Evolutionary conservation across 176 grass and related monocot species (phyloP), one percentile per base, ranked within the genome.

Genomic region (Bonia amplexicaulis): DNA sequence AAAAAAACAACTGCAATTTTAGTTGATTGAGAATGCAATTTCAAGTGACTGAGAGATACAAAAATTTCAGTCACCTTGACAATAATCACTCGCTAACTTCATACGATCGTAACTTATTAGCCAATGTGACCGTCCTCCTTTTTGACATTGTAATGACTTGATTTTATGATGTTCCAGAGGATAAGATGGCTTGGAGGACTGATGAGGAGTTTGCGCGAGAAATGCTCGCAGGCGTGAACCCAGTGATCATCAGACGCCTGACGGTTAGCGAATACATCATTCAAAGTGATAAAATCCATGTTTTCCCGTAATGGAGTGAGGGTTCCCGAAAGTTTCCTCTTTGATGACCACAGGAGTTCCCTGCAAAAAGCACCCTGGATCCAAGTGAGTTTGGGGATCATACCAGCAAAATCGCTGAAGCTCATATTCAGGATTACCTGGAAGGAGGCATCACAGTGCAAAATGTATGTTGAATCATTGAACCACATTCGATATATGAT

Each of bases 181-280:
- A 87, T 41, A 87, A 90, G 12, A 84, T 84, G 89, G 93, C 88
- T 22, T 98, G 96, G 96, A 98, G 91, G 76, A 87, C 88, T 31
- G 93, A 98, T 13, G 96, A 96, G 27, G 93, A 98, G 82, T 98
- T 98, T 78, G 88, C 87, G 1, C 74, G 96, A 69, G 93, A 98
- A 89, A 96, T 92, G 88, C 89, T 98, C 42, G 96, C 93, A 37
- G 96, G 96, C 10, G 91, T 98, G 41, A 98, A 98, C 78, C 96
- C 96, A 6, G 91, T 98, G 33, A 60, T 89, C 12, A 98, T 98
- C 67, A 88, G 48, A 74, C 91, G 76, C 20, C 81, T 98, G 68
- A 84, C 81, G 93, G 91, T 97, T 47, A 69, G 89, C 20, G 3
- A 54, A 54, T 45, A 49, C 79, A 37, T 29, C 20, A 39, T 82